Base-by-base conservation (phyloP, 1,139 yeast species). In the Magnusiomyces paraingens region DNA sequence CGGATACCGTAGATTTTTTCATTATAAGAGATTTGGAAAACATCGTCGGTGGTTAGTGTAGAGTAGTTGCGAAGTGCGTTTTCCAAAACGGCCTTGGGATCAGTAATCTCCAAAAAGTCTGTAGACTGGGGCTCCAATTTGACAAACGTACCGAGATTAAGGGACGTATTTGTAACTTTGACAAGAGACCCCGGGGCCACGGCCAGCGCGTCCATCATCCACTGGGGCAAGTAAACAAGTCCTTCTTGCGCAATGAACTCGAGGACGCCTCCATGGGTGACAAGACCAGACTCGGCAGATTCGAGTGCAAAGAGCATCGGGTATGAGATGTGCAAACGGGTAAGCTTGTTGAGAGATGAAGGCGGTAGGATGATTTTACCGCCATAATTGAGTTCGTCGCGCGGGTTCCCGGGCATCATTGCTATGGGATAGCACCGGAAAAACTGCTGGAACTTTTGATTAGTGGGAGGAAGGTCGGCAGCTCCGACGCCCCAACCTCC, bases 201-300 rank as follows among this genome's bases (percentile, higher is more conserved):
- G 40, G 77, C 74, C 49, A 94, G 71, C 0, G 95, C 86, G 50
- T 73, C 78, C 90, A 93, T 82, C 94, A 93, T 91, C 99, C 99
- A 94, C 63, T 88, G 91, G 0, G 99, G 99, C 47, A 93, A 67
- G 67, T 94, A 94, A 2, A 83, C 94, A 57, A 99, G 77, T 18
- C 99, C 99, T 73, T 94, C 99, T 67, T 93, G 99, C 0, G 99
- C 97, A 36, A 87, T 86, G 67, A 94, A 94, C 71, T 94, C 99
- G 61, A 94, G 73, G 15, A 94, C 99, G 64, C 99, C 99, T 50
- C 93, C 87, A 67, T 90, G 96, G 0, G 97, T 87, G 11, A 69
- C 73, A 41, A 71, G 62, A 18, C 72, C 74, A 18, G 80, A 77
- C 49, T 81, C 84, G 64, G 85, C 94, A 58, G 87, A 86, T 47